Evolutionary conservation across 2,329 filamentous ascomycete genomes (phyloP).

Genomic region (Colletotrichum musae): DNA sequence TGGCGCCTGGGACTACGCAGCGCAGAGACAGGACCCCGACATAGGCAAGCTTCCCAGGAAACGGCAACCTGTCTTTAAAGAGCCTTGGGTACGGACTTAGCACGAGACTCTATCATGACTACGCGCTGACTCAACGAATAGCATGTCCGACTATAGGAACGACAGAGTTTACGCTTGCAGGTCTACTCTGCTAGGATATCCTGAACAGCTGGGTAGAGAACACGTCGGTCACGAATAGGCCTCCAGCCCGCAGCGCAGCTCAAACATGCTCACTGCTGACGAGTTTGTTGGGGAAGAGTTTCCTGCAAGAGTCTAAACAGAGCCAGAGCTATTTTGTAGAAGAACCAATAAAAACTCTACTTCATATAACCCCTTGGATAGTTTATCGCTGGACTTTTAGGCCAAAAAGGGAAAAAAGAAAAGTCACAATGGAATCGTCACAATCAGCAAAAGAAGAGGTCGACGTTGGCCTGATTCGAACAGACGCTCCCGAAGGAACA

Average conservation of each 20-base stretch:
- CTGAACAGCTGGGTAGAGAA: background rate
- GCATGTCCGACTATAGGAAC: background rate
- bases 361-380: no score
- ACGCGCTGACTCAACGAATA: background rate
- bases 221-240: background rate
- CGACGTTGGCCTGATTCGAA: slow-evolving; percentile 35
- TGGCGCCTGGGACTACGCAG: no score
- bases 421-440: background rate
- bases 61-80: no score
- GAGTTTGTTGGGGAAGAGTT: background rate
- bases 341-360: no score
- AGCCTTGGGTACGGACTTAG: no score
- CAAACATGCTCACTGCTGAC: background rate
- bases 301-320: background rate
- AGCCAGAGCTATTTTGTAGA: no score
- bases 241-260: background rate
- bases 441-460: background rate
- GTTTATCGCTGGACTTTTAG: background rate
- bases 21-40: no score
- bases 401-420: background rate
- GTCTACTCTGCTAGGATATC: background rate
- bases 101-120: no score
- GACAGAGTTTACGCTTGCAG: background rate
- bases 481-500: slow-evolving; percentile 37
- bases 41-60: no score